Conservation (phyloP, 2,329 filamentous ascomycete genomes). For the Pezicula neosporulosa region DNA sequence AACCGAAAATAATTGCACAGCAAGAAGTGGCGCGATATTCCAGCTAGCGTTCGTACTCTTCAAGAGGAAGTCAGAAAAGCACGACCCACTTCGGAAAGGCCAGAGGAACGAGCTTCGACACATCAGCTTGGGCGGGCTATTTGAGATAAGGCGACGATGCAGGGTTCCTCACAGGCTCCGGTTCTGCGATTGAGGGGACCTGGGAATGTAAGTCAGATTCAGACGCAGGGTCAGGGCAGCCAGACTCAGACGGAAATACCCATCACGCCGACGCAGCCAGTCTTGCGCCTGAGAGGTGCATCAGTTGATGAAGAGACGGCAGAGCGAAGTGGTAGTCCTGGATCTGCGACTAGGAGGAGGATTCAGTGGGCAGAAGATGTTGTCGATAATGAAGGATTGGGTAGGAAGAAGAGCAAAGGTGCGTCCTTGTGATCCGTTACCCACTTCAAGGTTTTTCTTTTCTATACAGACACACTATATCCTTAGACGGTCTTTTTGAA, state of each 20-base stretch:
- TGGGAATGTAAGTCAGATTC: too few relatives aligned
- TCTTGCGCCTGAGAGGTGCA: conserved; percentile 26
- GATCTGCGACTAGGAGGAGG: conserved; percentile 44
- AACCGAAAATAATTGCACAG: too few relatives aligned
- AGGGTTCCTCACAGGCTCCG: too few relatives aligned
- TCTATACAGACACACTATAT: not conserved
- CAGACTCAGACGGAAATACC: conserved; percentile 7
- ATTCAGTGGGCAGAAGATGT: conserved; percentile 94
- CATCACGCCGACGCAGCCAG: conserved; percentile 10
- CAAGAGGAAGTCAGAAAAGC: too few relatives aligned
- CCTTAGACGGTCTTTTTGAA: not conserved
- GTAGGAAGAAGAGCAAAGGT: conserved; percentile 94
- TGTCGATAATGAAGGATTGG: conserved; percentile 91
- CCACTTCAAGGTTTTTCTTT: not conserved
- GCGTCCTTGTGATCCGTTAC: conserved; percentile 15
- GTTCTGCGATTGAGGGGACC: too few relatives aligned
- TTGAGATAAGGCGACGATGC: too few relatives aligned
- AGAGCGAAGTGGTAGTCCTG: conserved; percentile 3
- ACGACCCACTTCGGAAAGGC: too few relatives aligned
- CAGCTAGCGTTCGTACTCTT: too few relatives aligned
- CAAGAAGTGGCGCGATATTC: too few relatives aligned
- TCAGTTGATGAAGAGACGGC: conserved; percentile 6
- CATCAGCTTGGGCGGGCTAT: too few relatives aligned
- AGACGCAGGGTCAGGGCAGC: not conserved
- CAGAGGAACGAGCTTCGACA: too few relatives aligned